Evolutionary conservation across 2,329 filamentous ascomycete genomes (phyloP), one percentile per base, ranked within the genome.

Genomic region (Beauveria varroae): DNA sequence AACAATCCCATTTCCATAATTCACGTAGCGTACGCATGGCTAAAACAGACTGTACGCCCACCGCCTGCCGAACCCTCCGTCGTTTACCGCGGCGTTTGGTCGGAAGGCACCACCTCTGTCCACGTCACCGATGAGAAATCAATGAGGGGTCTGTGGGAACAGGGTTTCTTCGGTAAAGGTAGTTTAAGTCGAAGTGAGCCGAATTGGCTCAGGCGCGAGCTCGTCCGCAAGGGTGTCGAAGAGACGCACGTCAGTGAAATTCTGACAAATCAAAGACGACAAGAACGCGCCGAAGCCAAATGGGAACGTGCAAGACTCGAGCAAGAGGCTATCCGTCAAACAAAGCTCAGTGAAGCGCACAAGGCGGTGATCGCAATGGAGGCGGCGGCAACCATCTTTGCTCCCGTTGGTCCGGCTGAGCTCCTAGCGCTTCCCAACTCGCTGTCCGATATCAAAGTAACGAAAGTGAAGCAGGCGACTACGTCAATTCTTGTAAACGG

Each of bases 81-180:
- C 43, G 76, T 86, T 47, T 88, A 95, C 71, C 78, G 83, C 54
- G 93, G 88, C 56, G 83, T 88, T 66, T 97, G 93, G 81, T 93
- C 91, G n/a, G 75, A 84, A 1, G 84, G 88, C 61, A 96, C 91
- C 3, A 85, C 87, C 34, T 95, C 92, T 0, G 83, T 99, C 18
- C 91, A 96, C 71, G 81, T 99, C 61, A 91, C 86, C 20, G 88
- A 97, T 72, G 79, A 86, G 28, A 80, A 81, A 60, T 87, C 91
- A 3, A 87, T 96, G 64, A 82, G 89, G 60, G 91, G 88, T 1
- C 75, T 99, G 26, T 99, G 96, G 95, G 90, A 96, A 74, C 91
- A 96, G 77, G 95, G 95, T 5, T 99, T 99, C 75, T 99, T 93
- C 74, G 96, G 96, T 53, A 97, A 97, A 74, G 95, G 95, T 50